Conservation (phyloP, 129 eudicot genomes). For the Artemisia annua region DNA sequence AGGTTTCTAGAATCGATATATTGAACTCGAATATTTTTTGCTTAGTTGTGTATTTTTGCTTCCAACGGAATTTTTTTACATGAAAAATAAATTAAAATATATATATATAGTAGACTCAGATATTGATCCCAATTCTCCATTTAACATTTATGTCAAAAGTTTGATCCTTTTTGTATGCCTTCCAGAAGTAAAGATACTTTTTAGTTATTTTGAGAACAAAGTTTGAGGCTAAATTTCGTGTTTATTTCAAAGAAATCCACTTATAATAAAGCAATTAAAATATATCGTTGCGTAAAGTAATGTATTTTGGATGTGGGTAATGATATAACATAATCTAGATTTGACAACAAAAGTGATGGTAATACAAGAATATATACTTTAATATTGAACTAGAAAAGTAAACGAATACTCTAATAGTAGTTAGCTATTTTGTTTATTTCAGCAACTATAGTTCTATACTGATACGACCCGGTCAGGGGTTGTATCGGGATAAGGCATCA, state of each 20-base stretch:
- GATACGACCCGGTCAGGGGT: no score
- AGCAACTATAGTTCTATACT: no score
- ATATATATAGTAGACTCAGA: neutral
- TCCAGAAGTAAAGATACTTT: conserved; percentile 31
- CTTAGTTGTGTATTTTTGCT: conserved; percentile 15
- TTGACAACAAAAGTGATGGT: no score
- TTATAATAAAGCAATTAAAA: neutral
- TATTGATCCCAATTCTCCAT: conserved; percentile 31
- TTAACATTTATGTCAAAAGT: conserved; percentile 33
- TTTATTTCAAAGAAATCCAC: conserved; percentile 20
- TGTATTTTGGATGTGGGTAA: no score
- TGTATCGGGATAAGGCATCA: no score
- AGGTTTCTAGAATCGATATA: neutral
- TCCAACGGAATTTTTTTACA: conserved; percentile 11
- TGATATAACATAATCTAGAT: no score
- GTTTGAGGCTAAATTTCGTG: conserved; percentile 24
- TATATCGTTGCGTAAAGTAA: neutral
- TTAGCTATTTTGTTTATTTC: no score
- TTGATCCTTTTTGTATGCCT: conserved; percentile 38
- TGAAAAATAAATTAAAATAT: conserved; percentile 23
- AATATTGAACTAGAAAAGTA: no score
- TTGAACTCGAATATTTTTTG: conserved; percentile 25
- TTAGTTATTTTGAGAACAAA: conserved; percentile 4
- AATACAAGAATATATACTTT: no score
- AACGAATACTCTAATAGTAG: no score